Base-by-base conservation (phyloP, 2,329 filamentous ascomycete species). In the Monosporascus sp. region DNA sequence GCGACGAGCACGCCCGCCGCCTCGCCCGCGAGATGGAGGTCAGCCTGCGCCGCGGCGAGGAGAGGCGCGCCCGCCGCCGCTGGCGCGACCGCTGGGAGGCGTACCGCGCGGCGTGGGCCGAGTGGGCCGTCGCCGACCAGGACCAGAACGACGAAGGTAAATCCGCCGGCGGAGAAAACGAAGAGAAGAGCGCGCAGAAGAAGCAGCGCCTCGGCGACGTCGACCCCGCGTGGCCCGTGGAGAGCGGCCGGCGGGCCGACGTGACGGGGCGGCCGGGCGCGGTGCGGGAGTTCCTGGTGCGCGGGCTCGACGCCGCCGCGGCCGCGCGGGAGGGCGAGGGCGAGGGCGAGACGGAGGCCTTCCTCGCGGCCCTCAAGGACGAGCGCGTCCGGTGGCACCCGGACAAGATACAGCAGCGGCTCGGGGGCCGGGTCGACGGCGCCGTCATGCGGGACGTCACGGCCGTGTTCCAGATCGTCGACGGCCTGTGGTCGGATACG, bases 351-450 rank as follows among this genome's bases (percentile, higher is more conserved):
- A 50, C 60, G 18, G 56, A 52, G 20, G 53, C 55, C 2, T 76
- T 78, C 49, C 67, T 76, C 20, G 70, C 74, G 7, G 73, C 70
- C 54, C 76, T 97, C 50, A 96, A 96, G 71, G 75, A 83, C 5
- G 94, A 99, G 74, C 83, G 94, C 50, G 86, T 97, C 18, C 80
- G 91, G 17, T 99, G 94, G 94, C 94, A 99, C 74, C 94, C 94
- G 4, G 94, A 99, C 73, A 99, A 97, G 77, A 88, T 97, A 52
- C 90, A 97, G 75, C 94, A 97, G 73, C 83, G 85, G 50, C 86
- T 96, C 55, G 89, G 90, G 3, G 83, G 81, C 0, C 74, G 82
- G 54, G 83, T 96, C 48, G 87, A 92, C 48, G 78, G 83, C 24
- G 79, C 79, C 3, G 83, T 89, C 3, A 86, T 96, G 79, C 84